Evolutionary conservation across 1,139 yeast species (phyloP), one percentile per base, ranked within the genome.

Genomic region (Hansenula lynferdii): DNA sequence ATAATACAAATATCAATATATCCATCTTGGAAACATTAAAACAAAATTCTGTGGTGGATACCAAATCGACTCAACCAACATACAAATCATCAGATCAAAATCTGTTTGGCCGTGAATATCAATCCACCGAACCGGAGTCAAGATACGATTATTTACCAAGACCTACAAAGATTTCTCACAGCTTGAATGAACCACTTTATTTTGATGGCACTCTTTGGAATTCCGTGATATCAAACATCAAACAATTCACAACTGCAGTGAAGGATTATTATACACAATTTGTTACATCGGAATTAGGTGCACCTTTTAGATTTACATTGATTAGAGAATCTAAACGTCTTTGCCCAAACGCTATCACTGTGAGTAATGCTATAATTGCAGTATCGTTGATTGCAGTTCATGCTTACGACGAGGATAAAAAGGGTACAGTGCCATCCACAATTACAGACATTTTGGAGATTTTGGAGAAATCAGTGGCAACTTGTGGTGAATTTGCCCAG

Each of bases 341-440:
- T 33, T 68, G 80, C 1, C 68, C 77, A 16, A 70, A 79, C 40
- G 79, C 85, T 0, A 75, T 69, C 6, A 70, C 73, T 37, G 70
- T 71, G 41, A 85, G 85, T 3, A 79, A 81, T 53, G 75, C 85
- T 0, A 74, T 80, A n/a, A 71, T 81, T 34, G 69, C 85, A 2
- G 57, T 81, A 11, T 62, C 85, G 4, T 69, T 80, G 39, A 63
- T 81, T 41, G 63, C 80, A 27, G 65, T 75, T n/a, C 77, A 72
- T 49, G 77, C 89, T 0, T 67, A 75, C 22, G 77, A 74, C 42
- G 87, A 82, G 54, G 89, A 81, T 48, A 76, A 75, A 40, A 70
- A 64, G 38, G 71, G 75, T 28, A 64, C 72, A 8, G 73, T 80
- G 2, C 69, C 72, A 12, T 70, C 72, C 17, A 66, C 72, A 24